Percentiles rank a stretch among this genome's conserved stretches.
phyloP scores from a whole-genome alignment of 768 basidiomycete genomes.

The Mrakia frigida region DNA sequence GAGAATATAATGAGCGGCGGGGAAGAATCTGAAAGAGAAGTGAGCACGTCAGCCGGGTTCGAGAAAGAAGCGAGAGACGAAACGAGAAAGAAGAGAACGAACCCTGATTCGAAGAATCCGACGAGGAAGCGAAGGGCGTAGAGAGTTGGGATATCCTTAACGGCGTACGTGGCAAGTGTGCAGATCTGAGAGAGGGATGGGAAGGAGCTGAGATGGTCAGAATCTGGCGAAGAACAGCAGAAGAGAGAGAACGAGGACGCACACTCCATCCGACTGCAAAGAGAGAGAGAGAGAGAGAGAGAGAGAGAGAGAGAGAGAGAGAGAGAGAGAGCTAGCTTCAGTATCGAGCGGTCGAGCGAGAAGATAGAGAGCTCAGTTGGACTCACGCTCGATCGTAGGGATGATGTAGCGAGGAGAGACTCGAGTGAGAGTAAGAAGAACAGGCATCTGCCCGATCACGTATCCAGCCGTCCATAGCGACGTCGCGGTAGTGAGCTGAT shows the following conservation, averaged over 20 bases:
- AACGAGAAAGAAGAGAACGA: slow-evolving; percentile 40
- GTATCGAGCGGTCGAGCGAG: no score
- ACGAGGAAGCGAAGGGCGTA: slow-evolving; percentile 42
- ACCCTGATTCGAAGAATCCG: slow-evolving; percentile 40
- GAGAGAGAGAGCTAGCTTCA: no score
- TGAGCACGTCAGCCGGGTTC: no score
- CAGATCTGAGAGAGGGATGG: no score
- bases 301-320: not conserved
- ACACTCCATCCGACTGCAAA: no score
- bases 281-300: no score
- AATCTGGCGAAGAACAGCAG: no score
- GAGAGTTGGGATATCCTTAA: slow-evolving; percentile 12
- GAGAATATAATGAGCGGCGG: not conserved
- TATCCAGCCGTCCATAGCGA: slow-evolving; percentile 38
- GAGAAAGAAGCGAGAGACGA: not conserved
- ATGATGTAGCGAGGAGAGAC: slow-evolving; percentile 40
- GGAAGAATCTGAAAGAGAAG: not conserved
- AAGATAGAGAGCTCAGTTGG: no score
- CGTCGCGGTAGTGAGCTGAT: slow-evolving; percentile 34
- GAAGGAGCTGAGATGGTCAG: no score
- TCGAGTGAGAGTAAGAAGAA: slow-evolving; percentile 35
- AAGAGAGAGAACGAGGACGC: no score
- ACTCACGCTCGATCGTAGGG: slow-evolving; percentile 36
- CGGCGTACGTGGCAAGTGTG: no score
- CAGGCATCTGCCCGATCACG: slow-evolving; percentile 30